Base-by-base conservation (phyloP, 2,329 filamentous ascomycete species). In the Reticulascus tulasneorum region DNA sequence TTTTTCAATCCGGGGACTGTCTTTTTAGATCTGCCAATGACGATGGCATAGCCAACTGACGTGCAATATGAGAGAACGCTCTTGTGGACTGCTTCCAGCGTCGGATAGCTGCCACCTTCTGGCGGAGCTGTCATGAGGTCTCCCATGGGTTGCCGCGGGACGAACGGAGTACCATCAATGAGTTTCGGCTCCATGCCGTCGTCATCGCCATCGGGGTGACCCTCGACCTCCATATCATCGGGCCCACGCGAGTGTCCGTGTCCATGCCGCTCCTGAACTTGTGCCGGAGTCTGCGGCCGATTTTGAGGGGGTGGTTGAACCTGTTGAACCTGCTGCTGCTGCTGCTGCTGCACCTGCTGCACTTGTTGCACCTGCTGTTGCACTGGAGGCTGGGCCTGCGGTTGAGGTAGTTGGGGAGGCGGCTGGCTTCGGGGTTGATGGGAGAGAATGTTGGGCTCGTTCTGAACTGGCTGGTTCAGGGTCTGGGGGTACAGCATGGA, bases 1-100 rank as follows among this genome's bases (percentile, higher is more conserved):
- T 83, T 83, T 52, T 82, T 83, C 44, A 83, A 50, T 1, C 79
- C 79, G 7, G 78, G 75, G 2, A 82, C 78, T 2, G 77, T 80
- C 62, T 82, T 82, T 54, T 83, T 83, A 0, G 79, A 82, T 23
- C 79, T 67, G 3, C 79, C 79, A 53, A 83, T 83, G 42, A 83
- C 79, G 33, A 82, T 79, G 7, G 79, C 79, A 54, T 82, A 83
- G 29, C 79, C 79, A 27, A 82, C 78, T 12, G 77, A 79, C 0
- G 78, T 79, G 50, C 78, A 82, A 51, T 82, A 82, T n/a, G 69
- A 63, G 38, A 82, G 60, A 13, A 82, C 78, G 20, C 74, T 75
- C 52, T 79, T 76, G 50, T 82, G 79, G 8, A 83, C 73, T 7
- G 77, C 76, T 42, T 83, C 79, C 18, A 83, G 64, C 3, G 77